Evolutionary conservation across 176 grass and related monocot species (phyloP), one percentile per base, ranked within the genome.

Genomic region (Carex parvula): DNA sequence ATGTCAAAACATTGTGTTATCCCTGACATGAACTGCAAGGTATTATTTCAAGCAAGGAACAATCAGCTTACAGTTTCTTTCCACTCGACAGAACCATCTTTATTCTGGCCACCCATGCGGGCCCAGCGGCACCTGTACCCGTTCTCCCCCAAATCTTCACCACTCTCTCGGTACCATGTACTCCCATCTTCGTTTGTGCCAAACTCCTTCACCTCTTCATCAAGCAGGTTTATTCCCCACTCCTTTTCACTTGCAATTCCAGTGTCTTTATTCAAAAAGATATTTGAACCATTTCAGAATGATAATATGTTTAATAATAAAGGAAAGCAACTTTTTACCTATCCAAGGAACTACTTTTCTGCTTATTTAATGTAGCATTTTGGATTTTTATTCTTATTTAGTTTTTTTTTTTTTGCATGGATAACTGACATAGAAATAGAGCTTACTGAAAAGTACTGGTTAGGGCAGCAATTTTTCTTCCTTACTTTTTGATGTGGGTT

Each of bases 171-270:
- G 85, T 92, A 93, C 96, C 96, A 99, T 42, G 93, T 99, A 88
- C 91, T 99, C 65, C 96, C 96, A 73, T 99, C 93, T 53, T 99
- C 89, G 67, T 95, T 95, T 32, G 85, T 90, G 13, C 91, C 96
- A 16, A 84, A 93, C 83, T 99, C 93, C 52, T 88, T 93, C 24
- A 99, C 88, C 0, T 90, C 87, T 86, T 95, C 96, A 60, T 95
- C 96, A 44, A 95, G 81, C 81, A 99, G 80, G 77, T 95, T 99
- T 84, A 99, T 99, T 55, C 96, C 96, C 96, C 96, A 99, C 8
- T 99, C 96, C 86, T 95, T 95, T 91, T 95, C 96, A 92, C 96
- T 99, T 88, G 93, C 96, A 90, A 99, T 99, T 81, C 96, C 96
- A 89, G 93, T 99, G 84, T 99, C 96, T 99, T 90, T 83, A 93